Base-by-base conservation (phyloP, 306 rosid genomes). In the Phaseolus lunatus region DNA sequence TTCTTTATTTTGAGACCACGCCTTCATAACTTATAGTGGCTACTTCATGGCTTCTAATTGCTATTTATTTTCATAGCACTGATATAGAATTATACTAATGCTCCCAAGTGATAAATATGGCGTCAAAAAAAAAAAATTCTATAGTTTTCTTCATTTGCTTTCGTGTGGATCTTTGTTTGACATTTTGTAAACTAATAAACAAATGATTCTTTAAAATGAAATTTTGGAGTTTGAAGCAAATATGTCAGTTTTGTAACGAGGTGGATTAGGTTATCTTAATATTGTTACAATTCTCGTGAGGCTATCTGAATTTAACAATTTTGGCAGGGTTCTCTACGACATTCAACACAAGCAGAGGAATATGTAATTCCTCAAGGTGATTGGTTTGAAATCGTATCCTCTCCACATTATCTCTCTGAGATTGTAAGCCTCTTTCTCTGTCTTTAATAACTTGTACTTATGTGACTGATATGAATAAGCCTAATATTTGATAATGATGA, bases 321-420 rank as follows among this genome's bases (percentile, higher is more conserved):
- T 76, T 82, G 44, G 18, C 86, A 94, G 98, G 98, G 96, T 84
- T 94, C 90, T 7, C 81, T 92, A 18, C 86, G 97, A n/a, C 84
- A 77, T 44, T 73, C 83, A 22, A 88, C 82, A 77, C 88, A 80
- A 48, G 79, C n/a, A 14, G 89, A 87, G 11, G 92, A 85, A 24
- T 94, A 94, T 70, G 86, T 79, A 73, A 92, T 92, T 77, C 97
- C 98, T 79, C 78, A 15, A 5, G 98, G 96, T 37, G 96, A 90
- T 83, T 94, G 97, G 98, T 94, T 94, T 66, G 87, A 88, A 77
- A 18, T 82, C 0, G 98, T 94, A 43, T 94, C 97, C 5, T 92
- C 93, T 31, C 90, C 98, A 5, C 98, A 94, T 67, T 94, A 94
- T 84, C 93, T 95, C 54, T 87, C 97, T 31, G 98, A 92, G 87